phyloP scores from a whole-genome alignment of 805 yeast species.

The Wickerhamiella musiphila region DNA sequence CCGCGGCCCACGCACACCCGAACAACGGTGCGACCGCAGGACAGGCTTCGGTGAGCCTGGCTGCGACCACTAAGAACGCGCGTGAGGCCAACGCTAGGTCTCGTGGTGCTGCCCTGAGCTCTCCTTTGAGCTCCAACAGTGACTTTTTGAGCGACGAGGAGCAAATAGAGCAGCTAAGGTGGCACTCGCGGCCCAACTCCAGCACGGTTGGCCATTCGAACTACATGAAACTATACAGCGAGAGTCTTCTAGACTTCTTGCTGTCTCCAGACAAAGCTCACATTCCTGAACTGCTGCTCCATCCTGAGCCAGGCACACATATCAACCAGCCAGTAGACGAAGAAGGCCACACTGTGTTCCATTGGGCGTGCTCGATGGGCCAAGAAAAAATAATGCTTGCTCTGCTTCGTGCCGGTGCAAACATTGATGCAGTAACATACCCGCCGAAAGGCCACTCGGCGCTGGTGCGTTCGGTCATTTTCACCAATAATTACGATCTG shows the following conservation, averaged over 20 bases:
- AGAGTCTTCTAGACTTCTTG: slow-evolving; percentile 34
- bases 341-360: slow-evolving; percentile 87
- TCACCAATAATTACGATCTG: slow-evolving; percentile 73
- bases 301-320: slow-evolving; percentile 49
- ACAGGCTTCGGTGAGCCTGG: neutral
- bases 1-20: slow-evolving; percentile 2
- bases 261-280: slow-evolving; percentile 38
- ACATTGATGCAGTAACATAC: slow-evolving; percentile 39
- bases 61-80: no score
- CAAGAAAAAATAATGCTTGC: slow-evolving; percentile 60
- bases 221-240: slow-evolving; percentile 26
- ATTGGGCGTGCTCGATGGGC: slow-evolving; percentile 97
- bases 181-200: neutral
- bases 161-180: neutral
- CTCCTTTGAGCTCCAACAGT: slow-evolving; percentile 10
- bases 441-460: slow-evolving; percentile 85
- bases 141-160: slow-evolving; percentile 12
- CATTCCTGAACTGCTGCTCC: slow-evolving; percentile 47
- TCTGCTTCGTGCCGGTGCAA: slow-evolving; percentile 59
- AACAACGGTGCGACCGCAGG: neutral
- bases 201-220: neutral
- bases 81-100: no score
- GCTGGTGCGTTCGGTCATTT: slow-evolving; percentile 63
- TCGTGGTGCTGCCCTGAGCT: slow-evolving; percentile 1
- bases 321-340: slow-evolving; percentile 74